phyloP scores from a whole-genome alignment of 2,329 filamentous ascomycete genomes.

The Claviceps digitariae region DNA sequence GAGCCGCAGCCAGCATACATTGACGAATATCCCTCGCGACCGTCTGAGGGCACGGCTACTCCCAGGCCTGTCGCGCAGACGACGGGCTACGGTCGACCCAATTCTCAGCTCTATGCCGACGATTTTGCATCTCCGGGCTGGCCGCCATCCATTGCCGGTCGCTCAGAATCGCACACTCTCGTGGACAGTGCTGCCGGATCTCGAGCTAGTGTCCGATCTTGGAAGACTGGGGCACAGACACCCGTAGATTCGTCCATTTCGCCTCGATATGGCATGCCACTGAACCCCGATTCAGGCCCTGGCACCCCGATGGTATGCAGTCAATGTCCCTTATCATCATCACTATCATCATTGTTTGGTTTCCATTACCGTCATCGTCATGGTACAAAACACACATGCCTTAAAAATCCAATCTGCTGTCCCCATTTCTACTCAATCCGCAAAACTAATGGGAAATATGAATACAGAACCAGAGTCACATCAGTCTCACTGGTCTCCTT shows the following conservation, averaged over 20 bases:
- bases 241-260: slow-evolving; percentile 7
- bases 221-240: slow-evolving; percentile 10
- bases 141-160: slow-evolving; percentile 9
- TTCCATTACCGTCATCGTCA: no score
- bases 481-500: slow-evolving; percentile 27
- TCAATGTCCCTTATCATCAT: no score
- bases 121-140: slow-evolving; percentile 7
- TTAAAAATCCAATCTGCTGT: no score
- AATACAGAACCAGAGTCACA: slow-evolving; percentile 26
- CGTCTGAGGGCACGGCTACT: slow-evolving; percentile 1
- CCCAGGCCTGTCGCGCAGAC: not conserved
- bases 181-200: slow-evolving; percentile 15
- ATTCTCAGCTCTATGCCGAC: slow-evolving; percentile 2
- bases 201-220: slow-evolving; percentile 11
- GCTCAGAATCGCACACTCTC: slow-evolving; percentile 17
- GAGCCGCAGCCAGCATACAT: slow-evolving; percentile 15
- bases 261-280: slow-evolving; percentile 6
- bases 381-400: no score
- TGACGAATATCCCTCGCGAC: slow-evolving; percentile 3
- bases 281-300: slow-evolving; percentile 6
- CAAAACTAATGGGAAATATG: not conserved
- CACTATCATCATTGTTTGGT: no score
- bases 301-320: slow-evolving; percentile 9
- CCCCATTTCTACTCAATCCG: not conserved
- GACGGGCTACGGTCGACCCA: slow-evolving; percentile 2